A percentile compares a stretch with the other conserved stretches of the same genome.
These are phyloP conservation scores for Sedum album DNA, from an alignment of 164 flowering plant species.

Conservation along the genomic window DNA sequence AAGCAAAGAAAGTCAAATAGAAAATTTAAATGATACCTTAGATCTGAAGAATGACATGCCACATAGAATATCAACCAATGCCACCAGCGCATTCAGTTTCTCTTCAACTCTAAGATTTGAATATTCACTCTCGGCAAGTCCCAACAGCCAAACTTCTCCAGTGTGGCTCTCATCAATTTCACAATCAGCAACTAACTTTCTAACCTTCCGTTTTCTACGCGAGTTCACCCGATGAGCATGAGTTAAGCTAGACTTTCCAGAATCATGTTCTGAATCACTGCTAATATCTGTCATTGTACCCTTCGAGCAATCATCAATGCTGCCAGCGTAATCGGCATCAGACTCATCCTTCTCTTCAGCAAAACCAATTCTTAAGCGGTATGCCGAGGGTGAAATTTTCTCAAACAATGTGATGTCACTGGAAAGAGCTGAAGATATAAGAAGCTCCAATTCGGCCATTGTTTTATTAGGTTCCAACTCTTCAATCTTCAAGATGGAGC, in stretches of 20 bases:
- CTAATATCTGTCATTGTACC: slow-evolving; percentile 24
- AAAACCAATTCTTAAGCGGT: slow-evolving; percentile 58
- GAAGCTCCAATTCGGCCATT: slow-evolving; percentile 46
- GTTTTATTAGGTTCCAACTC: slow-evolving; percentile 51
- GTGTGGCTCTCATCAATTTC: slow-evolving; percentile 82
- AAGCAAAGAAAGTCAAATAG: neutral
- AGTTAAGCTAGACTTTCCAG: slow-evolving; percentile 19
- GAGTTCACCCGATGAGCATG: slow-evolving; percentile 13
- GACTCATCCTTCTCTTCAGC: slow-evolving; percentile 31
- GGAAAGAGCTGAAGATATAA: slow-evolving; percentile 65
- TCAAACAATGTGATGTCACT: slow-evolving; percentile 94
- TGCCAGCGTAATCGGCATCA: slow-evolving; percentile 61
- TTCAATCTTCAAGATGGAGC: slow-evolving; percentile 41
- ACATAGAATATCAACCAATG: slow-evolving; percentile 70
- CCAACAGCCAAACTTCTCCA: slow-evolving; percentile 85
- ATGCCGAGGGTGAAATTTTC: slow-evolving; percentile 68
- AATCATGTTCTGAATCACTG: slow-evolving; percentile 44
- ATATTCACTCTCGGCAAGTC: slow-evolving; percentile 89
- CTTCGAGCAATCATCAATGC: slow-evolving; percentile 53
- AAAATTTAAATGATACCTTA: slow-evolving; percentile 47
- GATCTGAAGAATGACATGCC: slow-evolving; percentile 49
- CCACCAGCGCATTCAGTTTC: slow-evolving; percentile 64
- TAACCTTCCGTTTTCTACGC: slow-evolving; percentile 18
- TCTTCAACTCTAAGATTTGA: slow-evolving; percentile 82
- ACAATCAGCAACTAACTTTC: slow-evolving; percentile 23